Evolutionary conservation across 2,329 filamentous ascomycete species (phyloP).

Genomic region (Huntiella bhutanensis): DNA sequence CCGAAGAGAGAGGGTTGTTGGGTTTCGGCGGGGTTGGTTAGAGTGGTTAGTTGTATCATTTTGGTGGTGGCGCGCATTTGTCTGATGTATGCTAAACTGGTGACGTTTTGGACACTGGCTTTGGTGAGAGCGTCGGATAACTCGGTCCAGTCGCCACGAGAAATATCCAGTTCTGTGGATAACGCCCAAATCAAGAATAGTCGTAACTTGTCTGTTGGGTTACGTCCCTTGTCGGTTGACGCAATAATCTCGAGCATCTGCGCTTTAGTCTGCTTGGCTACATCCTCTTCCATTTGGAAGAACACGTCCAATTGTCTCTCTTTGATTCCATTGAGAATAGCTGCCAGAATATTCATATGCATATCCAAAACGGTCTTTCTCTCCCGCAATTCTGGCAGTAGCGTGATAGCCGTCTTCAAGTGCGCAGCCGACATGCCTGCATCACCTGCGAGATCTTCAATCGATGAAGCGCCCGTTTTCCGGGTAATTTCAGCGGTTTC

Average conservation of each 20-base stretch:
- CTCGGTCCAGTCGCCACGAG: slow-evolving; percentile 60
- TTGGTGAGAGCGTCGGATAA: slow-evolving; percentile 70
- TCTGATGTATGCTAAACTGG: slow-evolving; percentile 67
- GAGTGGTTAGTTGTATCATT: slow-evolving; percentile 93
- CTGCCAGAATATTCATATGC: slow-evolving; percentile 72
- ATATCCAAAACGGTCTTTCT: slow-evolving; percentile 87
- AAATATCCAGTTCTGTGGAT: slow-evolving; percentile 78
- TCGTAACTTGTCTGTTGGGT: slow-evolving; percentile 75
- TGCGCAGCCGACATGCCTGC: slow-evolving; percentile 80
- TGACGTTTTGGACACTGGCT: slow-evolving; percentile 51
- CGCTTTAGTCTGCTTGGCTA: slow-evolving; percentile 75
- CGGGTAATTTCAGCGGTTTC: slow-evolving; percentile 87
- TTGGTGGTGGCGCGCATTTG: slow-evolving; percentile 87
- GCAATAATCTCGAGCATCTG: slow-evolving; percentile 79
- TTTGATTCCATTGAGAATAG: slow-evolving; percentile 61
- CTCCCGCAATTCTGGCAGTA: slow-evolving; percentile 79
- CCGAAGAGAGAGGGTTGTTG: slow-evolving; percentile 53
- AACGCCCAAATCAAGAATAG: slow-evolving; percentile 96
- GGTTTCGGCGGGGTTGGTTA: slow-evolving; percentile 48
- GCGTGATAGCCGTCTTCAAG: slow-evolving; percentile 83
- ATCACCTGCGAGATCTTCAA: slow-evolving; percentile 85
- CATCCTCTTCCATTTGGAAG: slow-evolving; percentile 85
- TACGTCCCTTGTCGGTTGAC: slow-evolving; percentile 60
- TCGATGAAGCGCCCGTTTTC: slow-evolving; percentile 79
- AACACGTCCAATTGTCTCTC: slow-evolving; percentile 89